Conservation (phyloP, 2,329 filamentous ascomycete species). For the Calonectria pseudoreteaudii region DNA sequence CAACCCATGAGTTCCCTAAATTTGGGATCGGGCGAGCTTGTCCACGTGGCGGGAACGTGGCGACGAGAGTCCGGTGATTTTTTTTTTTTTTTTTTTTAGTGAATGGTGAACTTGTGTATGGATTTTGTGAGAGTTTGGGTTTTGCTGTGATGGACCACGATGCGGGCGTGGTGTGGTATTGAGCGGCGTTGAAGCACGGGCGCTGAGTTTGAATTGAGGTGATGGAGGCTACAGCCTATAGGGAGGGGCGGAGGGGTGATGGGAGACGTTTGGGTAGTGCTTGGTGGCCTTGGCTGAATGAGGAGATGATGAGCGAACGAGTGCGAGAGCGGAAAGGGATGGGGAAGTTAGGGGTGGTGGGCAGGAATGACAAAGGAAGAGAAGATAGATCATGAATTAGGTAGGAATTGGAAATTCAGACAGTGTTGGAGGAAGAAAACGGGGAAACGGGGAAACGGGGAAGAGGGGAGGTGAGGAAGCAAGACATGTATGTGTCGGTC, state of each 20-base stretch:
- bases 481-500: conserved; percentile 6
- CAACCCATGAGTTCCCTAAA: conserved; percentile 3
- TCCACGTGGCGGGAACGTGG: conserved; percentile 12
- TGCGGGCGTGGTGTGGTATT: not conserved
- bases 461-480: not conserved
- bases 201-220: not conserved
- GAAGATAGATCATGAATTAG: conserved; percentile 11
- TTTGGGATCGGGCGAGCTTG: not conserved
- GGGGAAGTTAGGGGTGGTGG: not conserved
- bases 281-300: conserved; percentile 9
- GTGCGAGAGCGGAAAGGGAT: not conserved
- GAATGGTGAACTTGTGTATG: not conserved
- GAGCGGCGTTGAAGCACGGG: not conserved
- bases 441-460: not conserved
- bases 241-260: not conserved
- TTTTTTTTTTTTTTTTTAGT: not conserved
- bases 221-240: conserved; percentile 11
- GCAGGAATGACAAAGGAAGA: not conserved
- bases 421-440: not conserved
- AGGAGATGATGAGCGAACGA: not conserved
- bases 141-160: not conserved
- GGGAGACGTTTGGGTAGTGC: conserved; percentile 16
- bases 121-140: not conserved
- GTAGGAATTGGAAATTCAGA: conserved; percentile 1
- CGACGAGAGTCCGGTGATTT: not conserved